Percentiles rank a stretch among this genome's conserved stretches.
Evolutionary conservation across 1,139 yeast genomes (phyloP).

Genomic region (Protomyces pachydermus): DNA sequence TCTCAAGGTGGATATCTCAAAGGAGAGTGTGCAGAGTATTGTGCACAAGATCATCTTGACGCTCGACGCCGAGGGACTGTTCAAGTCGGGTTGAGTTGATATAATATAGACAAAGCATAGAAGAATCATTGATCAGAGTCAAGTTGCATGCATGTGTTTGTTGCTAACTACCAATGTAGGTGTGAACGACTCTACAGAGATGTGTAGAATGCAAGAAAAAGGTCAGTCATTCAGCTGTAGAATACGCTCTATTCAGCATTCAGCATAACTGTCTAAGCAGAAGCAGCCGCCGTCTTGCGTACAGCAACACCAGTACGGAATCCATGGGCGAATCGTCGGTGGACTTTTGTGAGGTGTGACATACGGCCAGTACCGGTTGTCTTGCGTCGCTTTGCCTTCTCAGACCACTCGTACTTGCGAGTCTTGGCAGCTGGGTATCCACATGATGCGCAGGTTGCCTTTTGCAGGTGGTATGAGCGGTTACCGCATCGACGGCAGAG

Average conservation of each 20-base stretch:
- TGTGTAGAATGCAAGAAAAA: background rate
- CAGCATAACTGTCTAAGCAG: constrained; percentile 6
- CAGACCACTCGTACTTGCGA: constrained; percentile 78
- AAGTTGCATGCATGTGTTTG: too few species aligned
- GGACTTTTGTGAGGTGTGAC: constrained; percentile 93
- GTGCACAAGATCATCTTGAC: constrained; percentile 66
- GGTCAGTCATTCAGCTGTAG: background rate
- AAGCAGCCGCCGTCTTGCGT: constrained; percentile 19
- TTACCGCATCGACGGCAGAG: constrained; percentile 88
- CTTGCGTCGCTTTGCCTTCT: constrained; percentile 99
- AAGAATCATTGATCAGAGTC: too few species aligned
- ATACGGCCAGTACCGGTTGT: constrained; percentile 99
- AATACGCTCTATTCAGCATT: background rate
- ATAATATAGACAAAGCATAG: too few species aligned
- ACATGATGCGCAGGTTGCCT: constrained; percentile 94
- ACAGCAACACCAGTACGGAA: constrained; percentile 64
- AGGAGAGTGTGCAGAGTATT: constrained; percentile 53
- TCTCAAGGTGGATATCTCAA: constrained; percentile 49
- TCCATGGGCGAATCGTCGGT: constrained; percentile 98
- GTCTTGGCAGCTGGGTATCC: constrained; percentile 99
- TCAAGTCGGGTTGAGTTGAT: background rate
- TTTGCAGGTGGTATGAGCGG: constrained; percentile 98
- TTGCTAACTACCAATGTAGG: too few species aligned
- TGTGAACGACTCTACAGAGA: too few species aligned
- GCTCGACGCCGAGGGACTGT: constrained; percentile 50